phyloP scores from a whole-genome alignment of 1,284 basidiomycete species.

The Thecaphora thlaspeos region DNA sequence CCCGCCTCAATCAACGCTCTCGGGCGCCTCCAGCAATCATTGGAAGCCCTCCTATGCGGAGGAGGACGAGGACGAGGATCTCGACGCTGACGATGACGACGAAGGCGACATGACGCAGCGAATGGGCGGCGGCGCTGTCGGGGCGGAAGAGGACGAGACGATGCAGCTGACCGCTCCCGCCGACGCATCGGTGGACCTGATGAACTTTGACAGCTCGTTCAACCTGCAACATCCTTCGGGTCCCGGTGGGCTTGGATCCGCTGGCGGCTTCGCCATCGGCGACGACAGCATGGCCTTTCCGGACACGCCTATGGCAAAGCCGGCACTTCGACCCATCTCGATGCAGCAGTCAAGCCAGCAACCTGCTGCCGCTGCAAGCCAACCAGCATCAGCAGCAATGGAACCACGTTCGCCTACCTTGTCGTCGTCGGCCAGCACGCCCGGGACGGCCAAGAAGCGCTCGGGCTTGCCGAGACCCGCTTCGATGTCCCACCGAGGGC shows the following conservation, averaged over 20 bases:
- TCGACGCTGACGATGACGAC: constrained; percentile 9
- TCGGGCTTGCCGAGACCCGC: constrained; percentile 35
- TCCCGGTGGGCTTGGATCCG: no score
- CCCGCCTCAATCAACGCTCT: not conserved
- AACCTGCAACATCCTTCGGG: constrained; percentile 6
- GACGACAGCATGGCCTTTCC: not conserved
- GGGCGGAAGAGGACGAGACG: constrained; percentile 30
- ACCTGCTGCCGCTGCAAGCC: no score
- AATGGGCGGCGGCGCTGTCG: not conserved
- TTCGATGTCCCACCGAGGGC: constrained; percentile 24
- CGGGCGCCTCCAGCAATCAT: not conserved
- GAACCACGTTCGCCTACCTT: constrained; percentile 10
- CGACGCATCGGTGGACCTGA: constrained; percentile 44
- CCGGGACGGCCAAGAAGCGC: constrained; percentile 11
- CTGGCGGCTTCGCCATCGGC: constrained; percentile 9
- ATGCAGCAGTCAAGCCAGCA: no score
- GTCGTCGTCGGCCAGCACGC: constrained; percentile 7
- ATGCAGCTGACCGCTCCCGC: constrained; percentile 27
- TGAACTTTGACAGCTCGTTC: constrained; percentile 37
- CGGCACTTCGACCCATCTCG: constrained; percentile 8
- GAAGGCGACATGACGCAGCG: constrained; percentile 20
- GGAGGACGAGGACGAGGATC: not conserved
- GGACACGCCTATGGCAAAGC: constrained; percentile 3
- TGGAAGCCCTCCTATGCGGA: no score
- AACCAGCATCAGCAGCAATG: no score